Percentiles rank a stretch among this genome's conserved stretches.
Conservation (phyloP, 257 asterid species). For the Scutellaria barbata region DNA sequence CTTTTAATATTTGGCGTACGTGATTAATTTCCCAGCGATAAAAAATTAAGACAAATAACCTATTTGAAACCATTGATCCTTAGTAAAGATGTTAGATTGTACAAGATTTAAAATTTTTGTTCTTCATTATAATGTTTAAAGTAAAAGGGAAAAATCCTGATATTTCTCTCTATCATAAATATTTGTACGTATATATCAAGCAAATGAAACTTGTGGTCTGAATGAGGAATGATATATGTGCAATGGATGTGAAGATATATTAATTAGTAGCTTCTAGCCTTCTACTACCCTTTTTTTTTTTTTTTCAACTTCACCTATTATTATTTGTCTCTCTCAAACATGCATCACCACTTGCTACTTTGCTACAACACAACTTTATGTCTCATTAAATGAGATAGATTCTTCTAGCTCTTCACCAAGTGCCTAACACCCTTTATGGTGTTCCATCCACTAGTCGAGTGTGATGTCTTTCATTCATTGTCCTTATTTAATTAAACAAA, state of each 20-base stretch:
- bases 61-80: no score
- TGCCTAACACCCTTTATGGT: not conserved
- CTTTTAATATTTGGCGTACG: not conserved
- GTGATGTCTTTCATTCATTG: no score
- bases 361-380: not conserved
- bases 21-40: constrained; percentile 5
- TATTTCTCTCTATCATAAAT: no score
- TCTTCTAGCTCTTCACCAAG: constrained; percentile 15
- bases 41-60: no score
- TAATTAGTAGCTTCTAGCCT: constrained; percentile 28
- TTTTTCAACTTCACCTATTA: not conserved
- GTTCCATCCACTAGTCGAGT: no score
- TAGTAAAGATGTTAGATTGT: no score
- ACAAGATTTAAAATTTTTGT: no score
- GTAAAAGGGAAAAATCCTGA: no score
- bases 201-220: constrained; percentile 21
- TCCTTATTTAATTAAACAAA: no score
- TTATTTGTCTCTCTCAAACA: constrained; percentile 9
- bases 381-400: not conserved
- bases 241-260: not conserved
- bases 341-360: constrained; percentile 26
- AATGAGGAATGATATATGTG: not conserved
- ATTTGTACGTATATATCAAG: not conserved
- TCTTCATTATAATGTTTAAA: no score
- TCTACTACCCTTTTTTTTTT: not conserved